Evolutionary conservation across 2,329 filamentous ascomycete species (phyloP), one percentile per base, ranked within the genome.

Genomic region (Aspergillus luchuensis): DNA sequence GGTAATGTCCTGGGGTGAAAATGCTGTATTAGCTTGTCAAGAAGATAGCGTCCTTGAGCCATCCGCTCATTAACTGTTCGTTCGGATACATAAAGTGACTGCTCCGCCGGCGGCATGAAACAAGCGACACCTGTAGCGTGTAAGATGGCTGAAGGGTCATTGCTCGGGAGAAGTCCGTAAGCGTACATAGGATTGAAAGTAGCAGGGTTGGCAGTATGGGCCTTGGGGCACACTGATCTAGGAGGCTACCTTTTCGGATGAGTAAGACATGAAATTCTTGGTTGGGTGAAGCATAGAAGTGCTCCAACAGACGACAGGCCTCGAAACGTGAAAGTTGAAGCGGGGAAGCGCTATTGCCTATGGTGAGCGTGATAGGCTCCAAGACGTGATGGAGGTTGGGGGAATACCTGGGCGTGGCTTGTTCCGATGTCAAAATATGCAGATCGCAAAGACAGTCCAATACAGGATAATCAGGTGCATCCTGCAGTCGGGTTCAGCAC

Each of bases 391-490:
- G 15, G 23, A 19, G 4, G 1, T 13, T n/a, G 19, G 23, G 19
- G 7, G 4, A n/a, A 30, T n/a, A 54, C 51, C 39, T 43, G 5
- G 21, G 11, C 19, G 4, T 8, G 10, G 28, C 51, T 17, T 43
- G 15, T 4, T 30, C 36, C 4, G 21, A 10, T 4, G 15, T n/a
- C 4, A 54, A 43, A 25, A 54, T 11, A 6, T 13, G n/a, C 15
- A 45, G 51, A 21, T 25, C 38, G 6, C 25, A 10, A 21, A 54
- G 39, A 6, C 36, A 30, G 21, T 54, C 36, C 10, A 54, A 25
- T 5, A 54, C 23, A 8, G 52, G 52, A n/a, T 55, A 55, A n/a
- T 55, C 52, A 11, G 52, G 39, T 10, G 39, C 39, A 55, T 55
- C 13, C 52, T 47, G 15, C 21, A 30, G 5, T 21, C n/a, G 8